Evolutionary conservation across 768 basidiomycete genomes (phyloP).

Genomic region (Bullera alba): DNA sequence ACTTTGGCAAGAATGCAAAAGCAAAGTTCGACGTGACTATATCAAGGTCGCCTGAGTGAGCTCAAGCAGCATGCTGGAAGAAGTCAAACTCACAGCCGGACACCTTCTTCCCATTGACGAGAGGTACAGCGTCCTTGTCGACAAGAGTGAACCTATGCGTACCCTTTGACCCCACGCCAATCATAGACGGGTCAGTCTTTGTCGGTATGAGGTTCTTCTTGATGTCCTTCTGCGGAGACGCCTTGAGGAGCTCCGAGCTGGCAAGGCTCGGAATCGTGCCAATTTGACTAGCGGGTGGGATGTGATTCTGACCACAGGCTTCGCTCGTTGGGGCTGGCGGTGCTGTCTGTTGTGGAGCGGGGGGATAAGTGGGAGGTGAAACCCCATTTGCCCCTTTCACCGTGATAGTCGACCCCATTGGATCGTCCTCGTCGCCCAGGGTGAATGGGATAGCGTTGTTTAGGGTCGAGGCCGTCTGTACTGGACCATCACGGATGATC

Average conservation of each 20-base stretch:
- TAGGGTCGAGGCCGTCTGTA: slow-evolving; percentile 14
- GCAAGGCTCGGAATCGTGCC: slow-evolving; percentile 2
- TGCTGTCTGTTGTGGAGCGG: background rate
- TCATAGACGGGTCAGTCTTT: background rate
- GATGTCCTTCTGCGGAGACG: slow-evolving; percentile 1
- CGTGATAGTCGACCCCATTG: slow-evolving; percentile 9
- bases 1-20: slow-evolving; percentile 31
- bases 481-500: slow-evolving; percentile 1
- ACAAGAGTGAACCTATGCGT: slow-evolving; percentile 40
- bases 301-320: background rate
- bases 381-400: slow-evolving; percentile 12
- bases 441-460: slow-evolving; percentile 12
- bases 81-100: slow-evolving; percentile 31
- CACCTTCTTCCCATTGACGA: slow-evolving; percentile 31
- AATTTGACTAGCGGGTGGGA: slow-evolving; percentile 1
- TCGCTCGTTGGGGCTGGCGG: background rate
- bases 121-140: slow-evolving; percentile 19
- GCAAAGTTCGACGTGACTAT: slow-evolving; percentile 34
- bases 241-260: background rate
- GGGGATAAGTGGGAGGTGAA: too few species aligned
- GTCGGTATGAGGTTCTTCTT: slow-evolving; percentile 6
- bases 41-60: background rate
- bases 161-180: slow-evolving; percentile 8
- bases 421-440: background rate
- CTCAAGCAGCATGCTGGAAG: background rate